phyloP scores from a whole-genome alignment of 1,139 yeast species.

The Debaryomycetaceae sp. region DNA sequence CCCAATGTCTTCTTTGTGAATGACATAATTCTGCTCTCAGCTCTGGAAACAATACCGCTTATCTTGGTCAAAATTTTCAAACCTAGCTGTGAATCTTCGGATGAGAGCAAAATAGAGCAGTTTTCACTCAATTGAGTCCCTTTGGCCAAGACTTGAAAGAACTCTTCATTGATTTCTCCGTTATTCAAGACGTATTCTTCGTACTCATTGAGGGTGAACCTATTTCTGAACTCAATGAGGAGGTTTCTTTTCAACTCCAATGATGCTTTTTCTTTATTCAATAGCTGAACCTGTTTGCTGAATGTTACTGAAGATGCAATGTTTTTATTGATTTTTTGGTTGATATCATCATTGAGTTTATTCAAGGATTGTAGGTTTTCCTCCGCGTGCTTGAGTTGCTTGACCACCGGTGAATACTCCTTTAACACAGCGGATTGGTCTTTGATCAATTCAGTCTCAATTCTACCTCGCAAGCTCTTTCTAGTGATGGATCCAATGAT shows the following conservation, averaged over 20 bases:
- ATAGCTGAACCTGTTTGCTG: constrained; percentile 34
- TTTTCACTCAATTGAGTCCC: constrained; percentile 63
- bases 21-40: constrained; percentile 46
- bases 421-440: constrained; percentile 57
- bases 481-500: constrained; percentile 53
- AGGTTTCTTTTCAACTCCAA: constrained; percentile 52
- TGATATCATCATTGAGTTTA: constrained; percentile 25
- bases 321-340: constrained; percentile 31
- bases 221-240: constrained; percentile 54
- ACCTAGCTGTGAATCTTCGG: constrained; percentile 73
- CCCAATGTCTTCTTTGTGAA: constrained; percentile 35
- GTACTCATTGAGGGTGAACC: constrained; percentile 67
- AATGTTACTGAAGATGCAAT: constrained; percentile 18
- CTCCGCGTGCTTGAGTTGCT: constrained; percentile 42
- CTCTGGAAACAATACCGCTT: constrained; percentile 47
- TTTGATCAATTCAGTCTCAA: constrained; percentile 69
- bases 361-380: constrained; percentile 40
- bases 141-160: constrained; percentile 57
- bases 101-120: constrained; percentile 64
- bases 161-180: constrained; percentile 49
- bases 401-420: constrained; percentile 58
- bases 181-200: constrained; percentile 58
- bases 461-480: constrained; percentile 61
- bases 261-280: constrained; percentile 40
- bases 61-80: constrained; percentile 62